These are phyloP conservation scores for Auriscalpium vulgare DNA, from an alignment of 768 basidiomycete species.

Conservation along the genomic window DNA sequence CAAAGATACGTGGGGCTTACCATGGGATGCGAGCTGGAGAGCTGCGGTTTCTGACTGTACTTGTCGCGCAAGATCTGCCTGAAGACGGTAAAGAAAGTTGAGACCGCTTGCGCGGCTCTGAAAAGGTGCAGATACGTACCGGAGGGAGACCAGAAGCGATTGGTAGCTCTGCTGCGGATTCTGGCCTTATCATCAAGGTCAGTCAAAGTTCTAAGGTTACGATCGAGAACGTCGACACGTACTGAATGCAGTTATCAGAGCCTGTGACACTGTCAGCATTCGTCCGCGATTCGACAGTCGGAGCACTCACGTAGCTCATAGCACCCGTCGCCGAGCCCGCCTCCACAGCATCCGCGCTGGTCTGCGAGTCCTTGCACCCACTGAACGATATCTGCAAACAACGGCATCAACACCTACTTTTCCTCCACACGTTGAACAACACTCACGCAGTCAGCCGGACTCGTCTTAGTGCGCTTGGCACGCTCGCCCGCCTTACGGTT, in stretches of 20 bases:
- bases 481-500: constrained; percentile 55
- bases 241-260: constrained; percentile 59
- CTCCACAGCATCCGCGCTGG: constrained; percentile 73
- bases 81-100: neutral
- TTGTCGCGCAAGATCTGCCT: constrained; percentile 49
- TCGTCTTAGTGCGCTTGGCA: constrained; percentile 49
- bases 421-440: neutral
- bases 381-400: constrained; percentile 66
- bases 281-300: neutral
- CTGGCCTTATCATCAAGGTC: constrained; percentile 22
- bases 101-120: too few relatives aligned
- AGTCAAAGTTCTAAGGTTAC: neutral
- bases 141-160: constrained; percentile 48
- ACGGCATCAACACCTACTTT: neutral
- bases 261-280: constrained; percentile 23
- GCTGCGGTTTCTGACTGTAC: constrained; percentile 64
- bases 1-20: constrained; percentile 24
- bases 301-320: constrained; percentile 62
- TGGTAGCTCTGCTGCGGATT: constrained; percentile 58
- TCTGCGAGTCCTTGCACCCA: constrained; percentile 80
- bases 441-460: constrained; percentile 84
- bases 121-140: constrained; percentile 27
- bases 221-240: constrained; percentile 15
- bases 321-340: constrained; percentile 69
- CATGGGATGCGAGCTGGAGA: constrained; percentile 71